Conservation (phyloP, 805 yeast genomes). For the Candida vaughaniae region DNA sequence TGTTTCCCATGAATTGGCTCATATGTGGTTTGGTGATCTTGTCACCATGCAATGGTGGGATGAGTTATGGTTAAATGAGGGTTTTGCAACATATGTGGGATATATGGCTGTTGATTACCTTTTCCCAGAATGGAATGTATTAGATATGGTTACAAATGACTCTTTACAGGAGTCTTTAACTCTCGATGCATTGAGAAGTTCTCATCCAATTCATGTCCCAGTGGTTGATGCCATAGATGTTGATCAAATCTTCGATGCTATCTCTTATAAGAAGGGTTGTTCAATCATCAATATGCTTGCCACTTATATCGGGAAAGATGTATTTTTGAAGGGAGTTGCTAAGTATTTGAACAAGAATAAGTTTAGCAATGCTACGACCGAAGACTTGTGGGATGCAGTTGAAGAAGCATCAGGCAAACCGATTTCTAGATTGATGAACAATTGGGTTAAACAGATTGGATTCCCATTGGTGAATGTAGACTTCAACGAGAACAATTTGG, state of each 20-base stretch:
- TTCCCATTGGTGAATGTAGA: slow-evolving; percentile 64
- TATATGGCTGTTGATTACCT: slow-evolving; percentile 66
- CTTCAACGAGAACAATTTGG: slow-evolving; percentile 34
- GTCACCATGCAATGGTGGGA: slow-evolving; percentile 96
- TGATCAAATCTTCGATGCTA: slow-evolving; percentile 78
- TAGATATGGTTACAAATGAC: slow-evolving; percentile 52
- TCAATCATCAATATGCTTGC: slow-evolving; percentile 77
- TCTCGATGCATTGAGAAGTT: slow-evolving; percentile 56
- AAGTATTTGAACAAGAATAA: slow-evolving; percentile 60
- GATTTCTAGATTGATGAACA: slow-evolving; percentile 56
- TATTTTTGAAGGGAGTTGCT: slow-evolving; percentile 72
- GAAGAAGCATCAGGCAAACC: slow-evolving; percentile 63
- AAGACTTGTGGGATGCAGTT: slow-evolving; percentile 69
- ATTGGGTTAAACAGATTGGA: slow-evolving; percentile 75
- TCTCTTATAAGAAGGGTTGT: slow-evolving; percentile 80
- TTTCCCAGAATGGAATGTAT: slow-evolving; percentile 81
- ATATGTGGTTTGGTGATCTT: slow-evolving; percentile 88
- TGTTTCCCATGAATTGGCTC: slow-evolving; percentile 83
- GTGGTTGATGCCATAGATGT: slow-evolving; percentile 77
- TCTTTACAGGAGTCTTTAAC: slow-evolving; percentile 51
- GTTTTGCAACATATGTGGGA: slow-evolving; percentile 87
- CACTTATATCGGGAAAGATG: slow-evolving; percentile 63
- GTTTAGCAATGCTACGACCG: slow-evolving; percentile 70
- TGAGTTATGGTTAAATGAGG: slow-evolving; percentile 86
- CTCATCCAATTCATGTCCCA: slow-evolving; percentile 83